Conservation (phyloP, 805 yeast species). For the Wickerhamomyces sydowiorum region DNA sequence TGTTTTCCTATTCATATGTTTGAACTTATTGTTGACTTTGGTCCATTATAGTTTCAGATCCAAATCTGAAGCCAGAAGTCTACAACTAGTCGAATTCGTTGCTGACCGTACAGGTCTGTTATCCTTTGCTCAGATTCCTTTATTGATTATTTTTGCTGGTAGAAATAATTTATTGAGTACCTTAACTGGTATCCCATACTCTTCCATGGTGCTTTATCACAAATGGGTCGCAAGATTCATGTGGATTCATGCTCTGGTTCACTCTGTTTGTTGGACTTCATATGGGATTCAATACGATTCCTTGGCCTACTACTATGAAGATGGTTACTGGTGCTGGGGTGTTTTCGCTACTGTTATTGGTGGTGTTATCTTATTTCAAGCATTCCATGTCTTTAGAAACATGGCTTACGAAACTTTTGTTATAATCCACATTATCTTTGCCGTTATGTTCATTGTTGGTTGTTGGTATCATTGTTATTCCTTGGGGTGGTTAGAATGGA, state of each 20-base stretch:
- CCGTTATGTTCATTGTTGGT: conserved; percentile 44
- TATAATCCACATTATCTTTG: conserved; percentile 51
- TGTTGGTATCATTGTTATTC: conserved; percentile 53
- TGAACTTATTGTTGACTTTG: conserved; percentile 10
- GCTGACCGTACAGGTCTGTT: conserved; percentile 21
- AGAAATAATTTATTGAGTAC: conserved; percentile 60
- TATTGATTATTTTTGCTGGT: conserved; percentile 57
- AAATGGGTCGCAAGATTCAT: conserved; percentile 51
- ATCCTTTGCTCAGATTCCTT: conserved; percentile 40
- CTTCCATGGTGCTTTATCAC: conserved; percentile 61
- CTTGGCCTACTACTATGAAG: conserved; percentile 4
- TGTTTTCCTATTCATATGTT: conserved; percentile 27
- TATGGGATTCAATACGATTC: conserved; percentile 6
- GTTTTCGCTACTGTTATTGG: conserved; percentile 38
- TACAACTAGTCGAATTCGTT: conserved; percentile 2
- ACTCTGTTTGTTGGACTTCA: conserved; percentile 13
- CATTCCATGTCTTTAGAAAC: conserved; percentile 46
- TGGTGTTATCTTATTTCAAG: conserved; percentile 40
- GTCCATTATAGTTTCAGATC: conserved; percentile 8
- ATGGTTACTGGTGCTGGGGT: conserved; percentile 29
- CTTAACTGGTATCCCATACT: conserved; percentile 58
- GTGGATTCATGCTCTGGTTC: conserved; percentile 18
- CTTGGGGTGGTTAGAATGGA: conserved; percentile 48
- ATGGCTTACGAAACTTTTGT: conserved; percentile 56
- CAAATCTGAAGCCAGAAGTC: neutral